phyloP scores from a whole-genome alignment of 108 stramenopile species.

The Seminavis robusta region DNA sequence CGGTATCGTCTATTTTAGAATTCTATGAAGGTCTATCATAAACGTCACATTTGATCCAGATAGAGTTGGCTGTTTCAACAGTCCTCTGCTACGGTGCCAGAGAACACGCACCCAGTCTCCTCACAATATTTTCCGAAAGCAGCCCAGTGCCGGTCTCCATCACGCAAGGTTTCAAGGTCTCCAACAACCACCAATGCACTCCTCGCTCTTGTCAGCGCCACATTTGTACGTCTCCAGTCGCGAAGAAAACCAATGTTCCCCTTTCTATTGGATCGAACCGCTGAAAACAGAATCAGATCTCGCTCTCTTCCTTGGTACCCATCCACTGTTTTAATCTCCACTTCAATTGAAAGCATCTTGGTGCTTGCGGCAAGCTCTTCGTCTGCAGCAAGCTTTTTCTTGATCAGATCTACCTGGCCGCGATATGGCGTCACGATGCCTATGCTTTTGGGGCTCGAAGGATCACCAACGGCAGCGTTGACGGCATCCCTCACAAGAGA shows the following conservation, averaged over 20 bases:
- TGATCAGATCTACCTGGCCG: constrained; percentile 89
- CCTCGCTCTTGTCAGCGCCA: constrained; percentile 94
- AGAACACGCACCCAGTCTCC: constrained; percentile 44
- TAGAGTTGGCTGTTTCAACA: too few relatives aligned
- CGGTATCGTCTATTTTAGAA: too few relatives aligned
- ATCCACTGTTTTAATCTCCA: constrained; percentile 93
- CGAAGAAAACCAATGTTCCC: constrained; percentile 93
- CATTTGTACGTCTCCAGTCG: constrained; percentile 97
- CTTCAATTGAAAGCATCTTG: constrained; percentile 19
- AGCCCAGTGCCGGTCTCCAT: constrained; percentile 88
- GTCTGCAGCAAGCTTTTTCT: constrained; percentile 57
- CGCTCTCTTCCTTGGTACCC: constrained; percentile 94
- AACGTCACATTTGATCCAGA: too few relatives aligned
- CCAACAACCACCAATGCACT: constrained; percentile 88
- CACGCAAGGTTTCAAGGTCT: constrained; percentile 82
- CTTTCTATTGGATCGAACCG: constrained; percentile 90
- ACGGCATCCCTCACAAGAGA: constrained; percentile 32
- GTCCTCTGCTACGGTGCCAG: too few relatives aligned
- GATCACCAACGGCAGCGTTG: too few relatives aligned
- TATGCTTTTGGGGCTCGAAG: constrained; percentile 46
- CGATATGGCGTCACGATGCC: constrained; percentile 96
- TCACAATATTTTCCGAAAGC: constrained; percentile 76
- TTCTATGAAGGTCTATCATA: too few relatives aligned
- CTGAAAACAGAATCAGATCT: constrained; percentile 90
- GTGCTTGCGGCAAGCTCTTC: constrained; percentile 31